Evolutionary conservation across 306 rosid genomes (phyloP), one percentile per base, ranked within the genome.

Genomic region (Rosa persica): DNA sequence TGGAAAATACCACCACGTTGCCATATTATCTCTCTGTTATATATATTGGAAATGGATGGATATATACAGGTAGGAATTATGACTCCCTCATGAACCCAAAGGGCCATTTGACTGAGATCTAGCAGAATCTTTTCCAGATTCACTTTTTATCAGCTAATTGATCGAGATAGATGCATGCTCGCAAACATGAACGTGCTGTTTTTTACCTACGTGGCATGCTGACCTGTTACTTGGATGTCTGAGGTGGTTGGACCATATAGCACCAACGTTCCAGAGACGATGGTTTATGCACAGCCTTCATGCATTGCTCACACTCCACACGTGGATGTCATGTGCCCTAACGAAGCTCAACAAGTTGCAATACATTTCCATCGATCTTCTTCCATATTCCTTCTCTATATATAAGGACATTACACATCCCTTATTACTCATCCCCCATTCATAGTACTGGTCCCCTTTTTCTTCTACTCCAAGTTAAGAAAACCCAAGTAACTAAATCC

Each of bases 261-360:
- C 69, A 16, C 55, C 68, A 3, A 74, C 57, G 55, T 74, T 22
- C 43, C 10, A 4, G 6, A 19, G 60, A 22, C 54, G 5, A 16
- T 25, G 69, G 23, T 25, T 10, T 40, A 12, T 17, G 42, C 25
- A 25, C 55, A 42, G 7, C 22, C 67, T 36, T 51, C 76, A 62
- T 43, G 76, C 85, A 68, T 52, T 12, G 36, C 15, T 80, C 84
- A 82, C 89, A 58, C 79, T 77, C 81, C 27, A 4, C 85, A 75
- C 83, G 81, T 22, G 84, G 17, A 40, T 61, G 17, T 25, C 89
- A 47, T 71, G 77, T 42, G 88, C 71, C 73, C 16, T 13, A 47
- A 62, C 11, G 62, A 77, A 60, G 34, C n/a, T 34, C 30, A 0
- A 8, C 38, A 8, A 67, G 20, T 25, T n/a, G 62, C n/a, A 55